Conservation (phyloP, 257 asterid genomes). For the Salvia rosmarinus region DNA sequence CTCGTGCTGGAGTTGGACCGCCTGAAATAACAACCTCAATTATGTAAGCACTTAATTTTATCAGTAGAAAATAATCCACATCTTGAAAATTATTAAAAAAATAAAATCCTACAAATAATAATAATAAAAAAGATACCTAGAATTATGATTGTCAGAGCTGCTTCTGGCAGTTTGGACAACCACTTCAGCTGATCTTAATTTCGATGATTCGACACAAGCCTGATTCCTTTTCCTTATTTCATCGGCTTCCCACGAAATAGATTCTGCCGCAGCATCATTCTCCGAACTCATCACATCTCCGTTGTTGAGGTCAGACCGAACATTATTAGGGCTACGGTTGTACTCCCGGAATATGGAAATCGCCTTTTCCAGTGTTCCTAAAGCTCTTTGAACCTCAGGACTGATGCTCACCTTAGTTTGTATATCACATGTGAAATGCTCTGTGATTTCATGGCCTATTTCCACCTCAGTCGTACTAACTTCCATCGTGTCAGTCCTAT, state of each 20-base stretch:
- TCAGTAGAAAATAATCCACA: not conserved
- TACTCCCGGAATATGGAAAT: slow-evolving; percentile 53
- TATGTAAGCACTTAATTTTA: not conserved
- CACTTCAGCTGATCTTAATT: slow-evolving; percentile 36
- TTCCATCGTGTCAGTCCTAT: slow-evolving; percentile 28
- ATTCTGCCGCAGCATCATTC: slow-evolving; percentile 35
- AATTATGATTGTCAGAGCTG: slow-evolving; percentile 52
- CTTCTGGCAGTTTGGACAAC: slow-evolving; percentile 45
- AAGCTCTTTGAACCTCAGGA: slow-evolving; percentile 52
- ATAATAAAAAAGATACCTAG: slow-evolving; percentile 56
- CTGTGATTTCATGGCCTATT: slow-evolving; percentile 36
- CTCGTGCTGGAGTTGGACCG: slow-evolving; percentile 43
- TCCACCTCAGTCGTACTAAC: slow-evolving; percentile 45
- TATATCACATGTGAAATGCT: slow-evolving; percentile 24
- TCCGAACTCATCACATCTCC: slow-evolving; percentile 31
- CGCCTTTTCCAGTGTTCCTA: slow-evolving; percentile 65
- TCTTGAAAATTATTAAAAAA: no score
- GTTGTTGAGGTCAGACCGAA: slow-evolving; percentile 6
- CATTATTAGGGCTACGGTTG: slow-evolving; percentile 31
- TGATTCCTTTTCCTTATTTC: slow-evolving; percentile 22
- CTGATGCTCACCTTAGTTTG: slow-evolving; percentile 40
- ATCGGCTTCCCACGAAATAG: slow-evolving; percentile 38
- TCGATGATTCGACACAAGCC: slow-evolving; percentile 30
- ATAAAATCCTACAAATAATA: no score
- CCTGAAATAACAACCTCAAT: slow-evolving; percentile 32